Evolutionary conservation across 2,329 filamentous ascomycete species (phyloP).

Genomic region (Fonsecaea monophora): DNA sequence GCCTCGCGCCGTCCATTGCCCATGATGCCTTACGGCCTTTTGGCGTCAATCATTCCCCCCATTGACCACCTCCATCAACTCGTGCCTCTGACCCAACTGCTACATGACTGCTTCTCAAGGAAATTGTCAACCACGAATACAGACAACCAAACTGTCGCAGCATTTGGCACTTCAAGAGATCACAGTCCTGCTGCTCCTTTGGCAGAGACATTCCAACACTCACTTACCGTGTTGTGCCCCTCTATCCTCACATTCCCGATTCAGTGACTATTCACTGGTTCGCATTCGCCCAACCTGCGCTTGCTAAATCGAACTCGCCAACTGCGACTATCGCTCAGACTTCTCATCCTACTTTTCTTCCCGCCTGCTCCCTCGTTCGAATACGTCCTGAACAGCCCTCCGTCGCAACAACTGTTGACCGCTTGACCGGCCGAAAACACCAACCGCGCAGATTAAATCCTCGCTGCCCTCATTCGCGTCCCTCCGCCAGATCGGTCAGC

Average conservation of each 20-base stretch:
- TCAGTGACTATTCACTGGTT: constrained; percentile 5
- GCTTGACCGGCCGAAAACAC: background rate
- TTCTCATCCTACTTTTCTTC: background rate
- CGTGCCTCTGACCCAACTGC: background rate
- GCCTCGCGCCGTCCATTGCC: background rate
- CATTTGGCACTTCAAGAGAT: background rate
- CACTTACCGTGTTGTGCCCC: background rate
- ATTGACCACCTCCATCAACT: background rate
- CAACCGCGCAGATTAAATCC: background rate
- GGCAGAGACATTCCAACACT: constrained; percentile 2
- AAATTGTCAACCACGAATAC: background rate
- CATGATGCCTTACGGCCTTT: background rate
- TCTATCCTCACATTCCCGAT: constrained; percentile 3
- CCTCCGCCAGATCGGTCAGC: constrained; percentile 2
- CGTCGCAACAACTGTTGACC: background rate
- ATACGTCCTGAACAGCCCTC: constrained; percentile 1
- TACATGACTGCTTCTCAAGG: background rate
- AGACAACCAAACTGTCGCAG: background rate
- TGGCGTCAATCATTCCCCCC: constrained; percentile 8
- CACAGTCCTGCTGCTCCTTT: background rate
- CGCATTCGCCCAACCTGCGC: constrained; percentile 1
- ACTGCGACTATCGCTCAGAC: constrained; percentile 3
- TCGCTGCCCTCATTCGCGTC: constrained; percentile 2
- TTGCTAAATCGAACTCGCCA: background rate
- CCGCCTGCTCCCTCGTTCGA: background rate